A percentile compares a stretch with the other conserved stretches of the same genome.
Conservation (phyloP, 164 flowering plant genomes). For the Dillenia suffruticosa region DNA sequence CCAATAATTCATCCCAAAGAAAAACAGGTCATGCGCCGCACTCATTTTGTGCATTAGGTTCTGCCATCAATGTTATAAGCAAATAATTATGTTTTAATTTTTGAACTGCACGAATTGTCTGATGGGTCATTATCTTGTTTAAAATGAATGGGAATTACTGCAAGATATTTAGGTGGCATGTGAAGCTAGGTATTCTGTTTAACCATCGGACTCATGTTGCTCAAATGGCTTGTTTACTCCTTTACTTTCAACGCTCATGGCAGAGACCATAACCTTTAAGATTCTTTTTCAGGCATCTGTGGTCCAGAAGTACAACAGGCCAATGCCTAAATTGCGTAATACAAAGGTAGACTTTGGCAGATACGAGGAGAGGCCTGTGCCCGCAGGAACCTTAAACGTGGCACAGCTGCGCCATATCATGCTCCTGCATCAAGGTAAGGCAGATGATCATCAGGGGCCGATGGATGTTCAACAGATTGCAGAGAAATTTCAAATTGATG, state of each 20-base stretch:
- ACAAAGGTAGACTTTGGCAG: slow-evolving; percentile 53
- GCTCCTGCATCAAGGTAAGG: slow-evolving; percentile 67
- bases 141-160: not conserved
- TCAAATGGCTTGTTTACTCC: not conserved
- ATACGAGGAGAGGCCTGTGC: slow-evolving; percentile 51
- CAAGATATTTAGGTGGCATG: not conserved
- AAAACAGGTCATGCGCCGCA: too few relatives aligned
- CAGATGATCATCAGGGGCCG: slow-evolving; percentile 67
- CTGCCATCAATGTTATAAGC: too few relatives aligned
- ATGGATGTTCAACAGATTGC: slow-evolving; percentile 68
- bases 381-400: slow-evolving; percentile 71
- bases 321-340: slow-evolving; percentile 78
- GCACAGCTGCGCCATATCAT: slow-evolving; percentile 69
- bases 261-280: not conserved
- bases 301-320: slow-evolving; percentile 58
- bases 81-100: too few relatives aligned
- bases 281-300: slow-evolving; percentile 50
- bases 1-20: too few relatives aligned
- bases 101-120: too few relatives aligned
- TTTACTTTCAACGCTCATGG: not conserved
- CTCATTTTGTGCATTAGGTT: too few relatives aligned
- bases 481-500: slow-evolving; percentile 52
- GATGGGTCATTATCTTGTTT: not conserved
- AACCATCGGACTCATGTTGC: not conserved
- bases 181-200: too few relatives aligned